Conservation (phyloP, 2,329 filamentous ascomycete genomes). For the Penicillium sp. region DNA sequence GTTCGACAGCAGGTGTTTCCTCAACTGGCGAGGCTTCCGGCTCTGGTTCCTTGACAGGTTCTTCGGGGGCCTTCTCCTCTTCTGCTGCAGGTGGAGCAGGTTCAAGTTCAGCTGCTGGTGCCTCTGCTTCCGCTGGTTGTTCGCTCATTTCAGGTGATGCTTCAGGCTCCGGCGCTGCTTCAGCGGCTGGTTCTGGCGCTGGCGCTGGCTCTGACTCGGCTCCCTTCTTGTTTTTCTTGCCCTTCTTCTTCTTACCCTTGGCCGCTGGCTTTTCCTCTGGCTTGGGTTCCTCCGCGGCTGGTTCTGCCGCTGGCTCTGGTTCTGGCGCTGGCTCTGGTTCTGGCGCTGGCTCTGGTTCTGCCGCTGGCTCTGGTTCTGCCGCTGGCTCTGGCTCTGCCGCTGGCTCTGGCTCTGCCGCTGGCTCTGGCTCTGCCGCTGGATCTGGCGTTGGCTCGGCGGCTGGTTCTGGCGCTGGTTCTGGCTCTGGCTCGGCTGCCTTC, state of each 20-base stretch:
- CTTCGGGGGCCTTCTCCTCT: slow-evolving; percentile 1
- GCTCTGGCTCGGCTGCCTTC: slow-evolving; percentile 7
- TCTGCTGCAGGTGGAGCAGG: background rate
- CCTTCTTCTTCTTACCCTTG: slow-evolving; percentile 19
- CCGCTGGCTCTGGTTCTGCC: fast-evolving
- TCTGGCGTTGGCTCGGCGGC: slow-evolving; percentile 4
- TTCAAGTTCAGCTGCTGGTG: slow-evolving; percentile 7
- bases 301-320: background rate
- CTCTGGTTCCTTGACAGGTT: slow-evolving; percentile 10
- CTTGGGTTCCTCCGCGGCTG: slow-evolving; percentile 6
- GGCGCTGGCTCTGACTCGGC: slow-evolving; percentile 7
- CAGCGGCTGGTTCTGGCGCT: slow-evolving; percentile 13
- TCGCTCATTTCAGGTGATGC: background rate
- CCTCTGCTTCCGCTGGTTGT: slow-evolving; percentile 3
- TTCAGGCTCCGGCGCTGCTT: background rate
- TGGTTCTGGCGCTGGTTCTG: slow-evolving; percentile 4
- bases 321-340: no score
- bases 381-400: no score
- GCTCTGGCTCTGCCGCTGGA: background rate
- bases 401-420: slow-evolving; percentile 1
- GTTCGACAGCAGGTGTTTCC: slow-evolving; percentile 9
- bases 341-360: no score
- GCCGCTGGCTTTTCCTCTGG: background rate
- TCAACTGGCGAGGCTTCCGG: slow-evolving; percentile 8
- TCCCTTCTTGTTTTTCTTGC: slow-evolving; percentile 15